phyloP scores from a whole-genome alignment of 2,329 filamentous ascomycete genomes.

The Botrytis fabae region DNA sequence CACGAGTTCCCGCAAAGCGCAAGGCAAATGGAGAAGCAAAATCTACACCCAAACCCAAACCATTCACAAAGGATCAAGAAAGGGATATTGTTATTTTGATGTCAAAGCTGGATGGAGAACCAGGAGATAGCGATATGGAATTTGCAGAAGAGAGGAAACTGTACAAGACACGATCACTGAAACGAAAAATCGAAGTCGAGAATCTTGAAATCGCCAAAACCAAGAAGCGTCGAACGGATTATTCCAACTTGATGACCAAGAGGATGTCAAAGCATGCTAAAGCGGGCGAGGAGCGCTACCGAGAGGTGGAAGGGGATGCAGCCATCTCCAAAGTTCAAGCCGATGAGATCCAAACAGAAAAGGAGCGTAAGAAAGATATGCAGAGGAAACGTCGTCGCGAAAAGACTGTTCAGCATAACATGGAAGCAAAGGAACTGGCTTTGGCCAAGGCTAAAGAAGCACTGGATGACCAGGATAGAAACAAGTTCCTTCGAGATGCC shows the following conservation, averaged over 20 bases:
- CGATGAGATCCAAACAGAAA: constrained; percentile 88
- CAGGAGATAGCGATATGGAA: constrained; percentile 58
- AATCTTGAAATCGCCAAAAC: constrained; percentile 62
- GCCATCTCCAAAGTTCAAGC: constrained; percentile 86
- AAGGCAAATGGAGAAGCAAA: constrained; percentile 54
- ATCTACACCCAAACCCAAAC: constrained; percentile 48
- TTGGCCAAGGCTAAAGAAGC: constrained; percentile 75
- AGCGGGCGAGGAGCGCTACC: constrained; percentile 73
- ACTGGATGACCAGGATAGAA: constrained; percentile 78
- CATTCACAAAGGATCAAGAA: constrained; percentile 58
- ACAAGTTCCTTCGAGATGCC: constrained; percentile 79
- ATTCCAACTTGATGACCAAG: constrained; percentile 55
- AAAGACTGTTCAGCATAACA: constrained; percentile 91
- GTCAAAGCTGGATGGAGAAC: constrained; percentile 57
- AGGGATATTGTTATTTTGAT: constrained; percentile 70
- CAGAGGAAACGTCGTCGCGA: constrained; percentile 93
- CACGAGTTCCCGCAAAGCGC: constrained; percentile 46
- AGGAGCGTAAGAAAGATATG: constrained; percentile 99
- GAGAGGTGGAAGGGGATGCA: constrained; percentile 73
- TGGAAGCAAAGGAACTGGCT: constrained; percentile 85
- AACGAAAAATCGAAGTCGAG: constrained; percentile 68
- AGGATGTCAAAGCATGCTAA: constrained; percentile 69
- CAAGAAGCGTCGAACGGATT: constrained; percentile 62
- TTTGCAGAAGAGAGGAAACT: constrained; percentile 52
- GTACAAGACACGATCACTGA: constrained; percentile 60